phyloP scores from a whole-genome alignment of 140 eudicot genomes.

The Ambrosia hybrid region DNA sequence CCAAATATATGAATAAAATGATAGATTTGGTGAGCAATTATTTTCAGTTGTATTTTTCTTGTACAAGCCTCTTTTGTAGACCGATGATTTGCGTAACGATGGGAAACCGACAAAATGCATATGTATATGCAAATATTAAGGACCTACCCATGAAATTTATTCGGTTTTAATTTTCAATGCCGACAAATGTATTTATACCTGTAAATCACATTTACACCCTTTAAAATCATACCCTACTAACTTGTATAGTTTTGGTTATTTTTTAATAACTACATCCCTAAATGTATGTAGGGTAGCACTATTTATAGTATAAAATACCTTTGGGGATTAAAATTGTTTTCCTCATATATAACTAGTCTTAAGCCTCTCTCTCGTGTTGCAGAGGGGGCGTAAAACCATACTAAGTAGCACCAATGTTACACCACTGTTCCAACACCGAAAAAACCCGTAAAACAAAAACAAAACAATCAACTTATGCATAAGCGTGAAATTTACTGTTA shows the following conservation, averaged over 20 bases:
- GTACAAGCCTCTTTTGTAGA: conserved; percentile 36
- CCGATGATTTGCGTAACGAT: conserved; percentile 12
- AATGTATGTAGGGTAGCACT: background rate
- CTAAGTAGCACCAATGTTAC: too few species aligned
- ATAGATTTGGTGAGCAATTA: conserved; percentile 33
- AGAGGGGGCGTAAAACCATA: too few species aligned
- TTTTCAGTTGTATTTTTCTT: conserved; percentile 15
- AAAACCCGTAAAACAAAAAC: too few species aligned
- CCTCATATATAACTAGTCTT: too few species aligned
- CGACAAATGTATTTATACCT: conserved; percentile 15
- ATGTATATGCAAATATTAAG: background rate
- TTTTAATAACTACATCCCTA: background rate
- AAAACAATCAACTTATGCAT: too few species aligned
- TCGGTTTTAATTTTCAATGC: conserved; percentile 14
- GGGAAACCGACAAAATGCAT: conserved; percentile 19
- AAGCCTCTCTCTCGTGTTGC: too few species aligned
- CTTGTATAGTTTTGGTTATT: background rate
- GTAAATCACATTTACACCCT: background rate
- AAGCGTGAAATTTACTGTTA: too few species aligned
- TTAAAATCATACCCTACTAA: background rate
- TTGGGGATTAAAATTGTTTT: background rate
- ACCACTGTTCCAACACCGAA: too few species aligned
- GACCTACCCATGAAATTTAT: conserved; percentile 15
- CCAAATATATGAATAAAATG: conserved; percentile 16
- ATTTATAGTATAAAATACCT: background rate